Percentiles rank a stretch among this genome's conserved stretches.
These are phyloP conservation scores for Pugionium dolabratum DNA, from an alignment of 345 rosid genomes.

Conservation along the genomic window DNA sequence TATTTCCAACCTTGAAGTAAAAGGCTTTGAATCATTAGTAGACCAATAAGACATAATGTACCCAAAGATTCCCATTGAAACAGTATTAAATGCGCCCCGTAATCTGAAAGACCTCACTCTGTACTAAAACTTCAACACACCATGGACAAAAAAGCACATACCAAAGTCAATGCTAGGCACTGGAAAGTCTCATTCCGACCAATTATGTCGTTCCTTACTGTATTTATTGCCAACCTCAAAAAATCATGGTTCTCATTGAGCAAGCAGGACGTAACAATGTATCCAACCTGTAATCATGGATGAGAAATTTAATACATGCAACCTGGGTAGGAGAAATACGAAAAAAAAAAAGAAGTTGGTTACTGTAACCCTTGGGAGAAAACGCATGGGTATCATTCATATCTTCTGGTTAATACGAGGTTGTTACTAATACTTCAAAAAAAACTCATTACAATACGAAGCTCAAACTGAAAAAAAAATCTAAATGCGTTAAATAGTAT, in stretches of 20 bases:
- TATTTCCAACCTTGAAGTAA: constrained; percentile 80
- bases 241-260: constrained; percentile 98
- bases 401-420: constrained; percentile 9
- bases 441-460: constrained; percentile 8
- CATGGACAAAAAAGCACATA: constrained; percentile 42
- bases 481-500: constrained; percentile 15
- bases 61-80: neutral
- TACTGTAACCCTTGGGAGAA: constrained; percentile 5
- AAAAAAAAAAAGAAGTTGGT: neutral
- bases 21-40: constrained; percentile 9
- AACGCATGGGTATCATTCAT: neutral
- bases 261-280: constrained; percentile 85
- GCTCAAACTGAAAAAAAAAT: constrained; percentile 2
- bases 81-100: constrained; percentile 20
- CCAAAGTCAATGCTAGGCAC: constrained; percentile 98
- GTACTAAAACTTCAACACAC: constrained; percentile 18
- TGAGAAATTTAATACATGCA: constrained; percentile 14
- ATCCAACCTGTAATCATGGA: constrained; percentile 78
- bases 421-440: constrained; percentile 4
- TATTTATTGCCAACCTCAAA: constrained; percentile 90
- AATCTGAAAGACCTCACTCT: constrained; percentile 21
- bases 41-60: constrained; percentile 18
- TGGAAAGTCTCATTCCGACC: constrained; percentile 99
- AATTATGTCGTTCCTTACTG: constrained; percentile 93
- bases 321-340: constrained; percentile 1